Conservation (phyloP, 192 early-diverging fungal species). For the Coemansia erecta region DNA sequence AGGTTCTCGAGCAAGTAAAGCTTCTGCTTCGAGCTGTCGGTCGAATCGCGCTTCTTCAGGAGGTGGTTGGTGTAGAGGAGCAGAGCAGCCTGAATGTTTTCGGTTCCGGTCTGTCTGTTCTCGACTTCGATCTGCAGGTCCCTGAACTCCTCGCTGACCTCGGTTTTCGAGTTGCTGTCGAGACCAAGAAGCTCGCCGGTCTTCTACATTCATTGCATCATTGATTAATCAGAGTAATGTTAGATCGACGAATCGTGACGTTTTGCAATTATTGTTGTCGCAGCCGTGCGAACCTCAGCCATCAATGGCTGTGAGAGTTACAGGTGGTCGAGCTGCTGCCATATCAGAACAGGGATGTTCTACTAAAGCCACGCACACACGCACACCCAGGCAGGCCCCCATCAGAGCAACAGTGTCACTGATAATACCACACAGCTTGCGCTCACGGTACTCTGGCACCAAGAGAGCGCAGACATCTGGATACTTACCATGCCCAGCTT, state of each 20-base stretch:
- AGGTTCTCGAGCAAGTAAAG: conserved; percentile 62
- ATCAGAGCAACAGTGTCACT: too few relatives aligned
- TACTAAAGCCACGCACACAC: too few relatives aligned
- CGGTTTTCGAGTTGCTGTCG: conserved; percentile 58
- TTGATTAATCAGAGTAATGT: background rate
- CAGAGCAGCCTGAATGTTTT: conserved; percentile 61
- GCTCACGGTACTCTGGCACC: too few relatives aligned
- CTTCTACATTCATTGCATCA: conserved; percentile 45
- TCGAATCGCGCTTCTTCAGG: conserved; percentile 67
- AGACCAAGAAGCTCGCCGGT: conserved; percentile 80
- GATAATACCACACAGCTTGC: too few relatives aligned
- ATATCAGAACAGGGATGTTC: too few relatives aligned
- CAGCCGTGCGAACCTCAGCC: too few relatives aligned
- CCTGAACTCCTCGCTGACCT: conserved; percentile 81
- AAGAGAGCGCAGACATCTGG: background rate
- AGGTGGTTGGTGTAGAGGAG: conserved; percentile 50
- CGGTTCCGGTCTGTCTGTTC: conserved; percentile 59
- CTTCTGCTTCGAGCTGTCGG: conserved; percentile 64
- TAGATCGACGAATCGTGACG: too few relatives aligned
- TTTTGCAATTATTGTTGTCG: too few relatives aligned
- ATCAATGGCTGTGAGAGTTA: too few relatives aligned
- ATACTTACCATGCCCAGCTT: conserved; percentile 64
- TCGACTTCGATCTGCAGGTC: conserved; percentile 74
- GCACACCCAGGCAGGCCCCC: too few relatives aligned
- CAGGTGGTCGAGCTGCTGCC: too few relatives aligned